Evolutionary conservation across 2,329 filamentous ascomycete genomes (phyloP), one percentile per base, ranked within the genome.

Genomic region (Phialemonium atrogriseum): DNA sequence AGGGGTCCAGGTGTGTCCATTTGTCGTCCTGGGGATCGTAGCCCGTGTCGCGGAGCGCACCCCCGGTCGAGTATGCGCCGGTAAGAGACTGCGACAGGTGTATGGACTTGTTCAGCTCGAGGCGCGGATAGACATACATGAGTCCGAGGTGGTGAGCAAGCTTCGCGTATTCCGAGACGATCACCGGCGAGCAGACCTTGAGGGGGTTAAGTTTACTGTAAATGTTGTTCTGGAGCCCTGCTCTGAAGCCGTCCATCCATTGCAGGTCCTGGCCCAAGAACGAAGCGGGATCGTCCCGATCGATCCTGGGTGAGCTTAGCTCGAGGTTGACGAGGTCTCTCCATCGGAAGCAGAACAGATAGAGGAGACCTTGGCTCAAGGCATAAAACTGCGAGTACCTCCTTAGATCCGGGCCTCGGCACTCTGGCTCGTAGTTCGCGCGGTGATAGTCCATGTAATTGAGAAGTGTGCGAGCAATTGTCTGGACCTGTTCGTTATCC

Each of bases 311-410:
- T 2, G 73, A 43, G 7, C 40, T 18, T 16, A 30, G 64, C 4
- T 70, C 72, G 2, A 73, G 70, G 13, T 73, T 65, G 34, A 85
- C 81, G 27, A 98, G 68, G 49, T 96, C 89, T 39, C 86, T 81
- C 91, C 91, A 98, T 34, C 91, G 80, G 66, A 98, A 98, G 64
- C 91, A 98, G 51, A 94, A 95, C 37, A 94, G 89, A 62, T 95
- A 95, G 15, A 95, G 72, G 3, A 93, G 67, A 2, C 87, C 87
- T 56, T 95, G 88, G n/a, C 83, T 77, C 28, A 87, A 77, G 12
- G 84, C 79, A 55, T 95, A 95, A 58, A 93, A 94, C 10, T 82
- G 76, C 28, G 79, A 77, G 51, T 89, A 94, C 27, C 82, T 79
- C 40, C 80, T 78, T 35, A 93, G 71, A 53, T 98, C 87, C 0